Percentiles rank a stretch among this genome's conserved stretches.
Evolutionary conservation across 345 rosid genomes (phyloP).

Genomic region (Kernera saxatilis): DNA sequence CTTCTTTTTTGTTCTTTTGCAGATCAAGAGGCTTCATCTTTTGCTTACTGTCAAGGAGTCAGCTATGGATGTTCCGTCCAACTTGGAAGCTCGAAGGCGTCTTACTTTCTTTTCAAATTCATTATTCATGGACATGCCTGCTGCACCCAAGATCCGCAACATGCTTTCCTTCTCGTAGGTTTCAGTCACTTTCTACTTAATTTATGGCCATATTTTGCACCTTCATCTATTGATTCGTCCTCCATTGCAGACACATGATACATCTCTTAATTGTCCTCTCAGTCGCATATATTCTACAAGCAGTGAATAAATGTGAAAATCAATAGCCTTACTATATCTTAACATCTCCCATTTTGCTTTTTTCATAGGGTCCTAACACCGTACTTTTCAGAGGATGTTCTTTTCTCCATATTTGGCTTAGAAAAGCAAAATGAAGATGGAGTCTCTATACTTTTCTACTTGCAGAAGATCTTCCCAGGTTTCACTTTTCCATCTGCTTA

Average conservation of each 20-base stretch:
- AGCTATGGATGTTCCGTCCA: constrained; percentile 63
- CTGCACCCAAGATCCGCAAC: constrained; percentile 55
- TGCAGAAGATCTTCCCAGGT: constrained; percentile 87
- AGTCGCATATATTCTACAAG: background rate
- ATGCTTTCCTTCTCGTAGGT: constrained; percentile 64
- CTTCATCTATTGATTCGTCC: constrained; percentile 1
- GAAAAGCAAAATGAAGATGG: constrained; percentile 74
- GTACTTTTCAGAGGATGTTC: constrained; percentile 70
- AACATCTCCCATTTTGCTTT: background rate
- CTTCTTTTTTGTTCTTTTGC: constrained; percentile 1
- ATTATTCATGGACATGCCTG: constrained; percentile 68
- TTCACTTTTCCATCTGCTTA: constrained; percentile 4
- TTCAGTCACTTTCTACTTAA: constrained; percentile 13
- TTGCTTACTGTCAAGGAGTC: constrained; percentile 65
- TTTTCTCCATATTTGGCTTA: constrained; percentile 52
- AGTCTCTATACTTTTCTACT: constrained; percentile 71
- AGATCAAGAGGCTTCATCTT: constrained; percentile 55
- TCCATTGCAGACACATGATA: background rate
- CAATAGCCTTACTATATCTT: background rate
- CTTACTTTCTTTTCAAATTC: constrained; percentile 65
- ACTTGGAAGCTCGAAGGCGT: constrained; percentile 67
- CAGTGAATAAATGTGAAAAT: background rate
- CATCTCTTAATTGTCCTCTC: background rate
- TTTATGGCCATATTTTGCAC: background rate
- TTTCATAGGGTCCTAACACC: constrained; percentile 65